Evolutionary conservation across 495 filamentous ascomycete species (phyloP), one percentile per base, ranked within the genome.

Genomic region (Aspergillus sparsus): DNA sequence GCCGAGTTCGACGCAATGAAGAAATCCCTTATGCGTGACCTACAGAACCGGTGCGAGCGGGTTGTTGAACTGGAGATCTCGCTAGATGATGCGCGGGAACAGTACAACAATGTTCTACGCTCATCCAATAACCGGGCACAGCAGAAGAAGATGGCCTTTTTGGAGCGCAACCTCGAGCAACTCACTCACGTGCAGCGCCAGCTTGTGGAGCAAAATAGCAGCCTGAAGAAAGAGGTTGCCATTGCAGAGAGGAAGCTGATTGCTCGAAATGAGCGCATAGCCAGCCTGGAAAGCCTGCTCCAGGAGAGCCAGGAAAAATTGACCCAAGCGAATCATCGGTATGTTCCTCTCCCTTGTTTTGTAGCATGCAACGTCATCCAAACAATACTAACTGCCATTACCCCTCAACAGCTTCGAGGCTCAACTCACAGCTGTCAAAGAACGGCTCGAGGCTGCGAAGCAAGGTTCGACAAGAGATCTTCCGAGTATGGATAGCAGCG

Each of bases 91-190:
- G 96, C 94, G 5, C 86, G 94, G 49, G 95, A 98, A 77, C 94
- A 98, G 74, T 98, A 98, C 75, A 97, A 98, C 79, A 96, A 96
- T 64, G 93, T 98, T 49, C 84, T 98, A 39, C 87, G 93, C 34
- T 90, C 90, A 16, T 96, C 91, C 55, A 98, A 98, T 81, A 97
- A 95, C 80, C 89, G 93, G 39, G 92, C 93, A 21, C 94, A 98
- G 76, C 94, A 98, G 75, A 98, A 98, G 87, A 98, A 98, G 83
- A 97, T 98, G 91, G 94, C 93, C 7, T 98, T 98, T 85, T 78
- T 98, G 45, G 95, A 98, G 77, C 89, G 94, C 69, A 98, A 98
- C 73, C 85, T 98, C 13, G 94, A 98, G 76, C 95, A 98, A 75
- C 82, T 98, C 42, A 98, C 95, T 0, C 89, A 94, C 67, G 95